Evolutionary conservation across 2,329 filamentous ascomycete genomes (phyloP), one percentile per base, ranked within the genome.

Genomic region (Magnaporthiopsis rhizophila): DNA sequence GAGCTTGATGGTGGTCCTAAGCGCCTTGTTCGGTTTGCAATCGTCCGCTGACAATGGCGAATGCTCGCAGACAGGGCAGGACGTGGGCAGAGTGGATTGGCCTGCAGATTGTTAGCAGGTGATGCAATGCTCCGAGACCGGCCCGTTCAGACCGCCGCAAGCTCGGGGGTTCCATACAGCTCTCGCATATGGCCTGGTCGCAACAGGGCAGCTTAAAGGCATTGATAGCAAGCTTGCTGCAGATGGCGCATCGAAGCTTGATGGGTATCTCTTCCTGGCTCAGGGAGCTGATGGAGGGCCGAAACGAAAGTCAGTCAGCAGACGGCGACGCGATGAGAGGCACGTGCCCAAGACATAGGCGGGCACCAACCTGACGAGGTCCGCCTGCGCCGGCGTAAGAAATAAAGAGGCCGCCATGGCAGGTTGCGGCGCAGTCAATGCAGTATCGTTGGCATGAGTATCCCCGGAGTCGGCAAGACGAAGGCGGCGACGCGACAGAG

Each of bases 51-150:
- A 91, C 65, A 99, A 84, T 0, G 95, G 95, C 28, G 87, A 89
- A 74, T 99, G 95, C 68, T 93, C 90, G 83, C 95, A 99, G 65
- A 97, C 90, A 2, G 95, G 94, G 72, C 95, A 99, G 59, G 89
- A 89, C 13, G 89, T 84, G 15, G 89, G 87, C 12, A 96, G 81
- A 32, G 87, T 88, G 9, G 86, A 81, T 76, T 96, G 92, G 75
- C 69, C 69, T 71, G 50, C 3, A 4, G 38, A n/a, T 3, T 3
- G 24, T 26, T 13, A 53, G 53, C 26, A 64, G 67, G 50, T 45
- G 28, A 24, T 26, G n/a, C 13, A 56, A 9, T 21, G n/a, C 34
- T 18, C 1, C 26, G 28, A 13, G n/a, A n/a, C 15, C 30, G 53
- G 53, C 24, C 28, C 18, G 24, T 26, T 28, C 21, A 38, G 36